These are phyloP conservation scores for Pseudocercospora cruenta DNA, from an alignment of 2,329 filamentous ascomycete genomes.

Conservation along the genomic window DNA sequence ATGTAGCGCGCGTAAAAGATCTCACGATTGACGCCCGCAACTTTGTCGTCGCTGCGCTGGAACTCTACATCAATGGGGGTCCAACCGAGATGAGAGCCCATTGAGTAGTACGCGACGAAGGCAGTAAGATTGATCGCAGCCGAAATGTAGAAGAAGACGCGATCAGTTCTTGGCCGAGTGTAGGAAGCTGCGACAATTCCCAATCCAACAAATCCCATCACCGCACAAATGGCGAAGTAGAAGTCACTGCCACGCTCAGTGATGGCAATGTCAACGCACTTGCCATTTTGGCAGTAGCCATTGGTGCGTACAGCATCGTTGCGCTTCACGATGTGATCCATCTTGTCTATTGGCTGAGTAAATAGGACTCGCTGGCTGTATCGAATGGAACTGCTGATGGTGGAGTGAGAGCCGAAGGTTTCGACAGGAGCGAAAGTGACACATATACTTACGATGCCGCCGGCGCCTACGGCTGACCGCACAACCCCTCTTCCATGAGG, in stretches of 20 bases:
- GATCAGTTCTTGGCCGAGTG: conserved; percentile 51
- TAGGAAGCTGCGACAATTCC: conserved; percentile 33
- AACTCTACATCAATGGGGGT: conserved; percentile 63
- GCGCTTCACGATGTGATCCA: conserved; percentile 21
- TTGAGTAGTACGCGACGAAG: conserved; percentile 63
- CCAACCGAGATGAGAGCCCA: conserved; percentile 65
- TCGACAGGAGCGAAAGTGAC: not conserved
- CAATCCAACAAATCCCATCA: conserved; percentile 62
- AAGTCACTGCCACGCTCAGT: conserved; percentile 64
- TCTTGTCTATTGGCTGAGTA: conserved; percentile 2
- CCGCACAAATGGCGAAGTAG: conserved; percentile 63
- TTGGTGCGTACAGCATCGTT: conserved; percentile 18
- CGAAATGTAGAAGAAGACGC: conserved; percentile 64
- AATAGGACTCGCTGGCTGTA: not conserved
- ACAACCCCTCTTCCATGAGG: not conserved
- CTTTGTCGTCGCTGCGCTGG: conserved; percentile 45
- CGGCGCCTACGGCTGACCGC: not conserved
- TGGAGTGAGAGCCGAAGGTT: not conserved
- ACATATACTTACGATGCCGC: conserved; percentile 1
- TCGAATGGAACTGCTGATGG: not conserved
- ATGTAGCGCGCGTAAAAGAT: conserved; percentile 67
- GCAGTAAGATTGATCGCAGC: conserved; percentile 60
- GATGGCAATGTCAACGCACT: conserved; percentile 60
- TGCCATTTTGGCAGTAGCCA: conserved; percentile 52
- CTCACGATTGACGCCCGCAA: conserved; percentile 57